These are phyloP conservation scores for Cryptococcus neoformans DNA, from an alignment of 1,284 basidiomycete genomes.

Conservation along the genomic window DNA sequence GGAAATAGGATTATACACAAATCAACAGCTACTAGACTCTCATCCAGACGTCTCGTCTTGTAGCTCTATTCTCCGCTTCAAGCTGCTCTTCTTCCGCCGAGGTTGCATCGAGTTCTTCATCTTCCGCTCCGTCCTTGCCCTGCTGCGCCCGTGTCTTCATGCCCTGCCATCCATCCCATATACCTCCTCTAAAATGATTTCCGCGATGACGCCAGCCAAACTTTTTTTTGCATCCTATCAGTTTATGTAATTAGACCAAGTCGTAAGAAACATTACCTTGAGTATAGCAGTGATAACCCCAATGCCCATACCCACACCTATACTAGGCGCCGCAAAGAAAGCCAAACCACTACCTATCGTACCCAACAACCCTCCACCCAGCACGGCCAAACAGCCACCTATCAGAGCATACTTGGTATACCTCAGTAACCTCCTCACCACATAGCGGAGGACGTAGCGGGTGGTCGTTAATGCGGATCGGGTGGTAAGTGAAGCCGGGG, in stretches of 20 bases:
- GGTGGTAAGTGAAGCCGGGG: constrained; percentile 40
- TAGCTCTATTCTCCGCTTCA: constrained; percentile 19
- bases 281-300: constrained; percentile 38
- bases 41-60: constrained; percentile 30
- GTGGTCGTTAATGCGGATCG: constrained; percentile 43
- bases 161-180: constrained; percentile 26
- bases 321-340: constrained; percentile 45
- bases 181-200: constrained; percentile 33
- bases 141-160: constrained; percentile 30
- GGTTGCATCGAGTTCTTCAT: constrained; percentile 37
- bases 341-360: constrained; percentile 41
- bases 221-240: constrained; percentile 16
- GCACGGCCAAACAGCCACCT: constrained; percentile 36
- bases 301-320: constrained; percentile 38
- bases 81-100: constrained; percentile 8
- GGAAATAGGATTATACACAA: too few species aligned
- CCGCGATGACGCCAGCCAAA: constrained; percentile 46
- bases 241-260: not conserved
- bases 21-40: too few species aligned
- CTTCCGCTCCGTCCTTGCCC: constrained; percentile 33
- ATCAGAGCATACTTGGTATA: constrained; percentile 49
- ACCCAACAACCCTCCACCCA: constrained; percentile 42
- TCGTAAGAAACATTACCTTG: too few species aligned
- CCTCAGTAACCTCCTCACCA: constrained; percentile 43
- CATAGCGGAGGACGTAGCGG: constrained; percentile 47